These are phyloP conservation scores for Trichoderma endophyticum DNA, from an alignment of 2,329 filamentous ascomycete genomes.

Conservation along the genomic window DNA sequence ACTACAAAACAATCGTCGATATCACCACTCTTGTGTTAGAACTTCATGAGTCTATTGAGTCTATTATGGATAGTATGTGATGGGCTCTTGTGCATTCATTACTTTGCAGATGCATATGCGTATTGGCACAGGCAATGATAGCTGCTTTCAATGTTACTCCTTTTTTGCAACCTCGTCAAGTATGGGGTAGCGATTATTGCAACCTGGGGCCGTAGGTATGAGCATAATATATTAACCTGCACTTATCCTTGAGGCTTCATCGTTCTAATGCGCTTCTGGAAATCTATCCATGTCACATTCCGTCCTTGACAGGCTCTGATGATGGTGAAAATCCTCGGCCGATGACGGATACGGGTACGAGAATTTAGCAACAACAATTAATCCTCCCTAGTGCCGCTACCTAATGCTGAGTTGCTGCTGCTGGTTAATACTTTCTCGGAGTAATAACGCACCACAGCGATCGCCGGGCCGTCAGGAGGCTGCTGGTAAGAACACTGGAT, in stretches of 20 bases:
- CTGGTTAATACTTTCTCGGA: neutral
- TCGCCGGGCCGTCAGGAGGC: constrained; percentile 10
- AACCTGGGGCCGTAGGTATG: neutral
- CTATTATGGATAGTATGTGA: neutral
- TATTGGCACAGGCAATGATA: neutral
- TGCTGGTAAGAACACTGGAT: neutral
- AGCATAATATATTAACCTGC: neutral
- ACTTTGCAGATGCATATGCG: neutral
- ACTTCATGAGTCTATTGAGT: neutral
- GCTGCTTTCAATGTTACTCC: neutral
- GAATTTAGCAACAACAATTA: neutral
- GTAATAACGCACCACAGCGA: neutral
- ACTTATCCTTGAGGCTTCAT: neutral
- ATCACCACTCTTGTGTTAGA: neutral
- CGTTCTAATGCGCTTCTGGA: neutral
- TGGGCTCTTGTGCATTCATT: neutral
- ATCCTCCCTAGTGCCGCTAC: neutral
- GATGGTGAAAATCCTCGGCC: neutral
- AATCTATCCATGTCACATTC: neutral
- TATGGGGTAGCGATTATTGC: neutral
- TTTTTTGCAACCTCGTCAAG: neutral
- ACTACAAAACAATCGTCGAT: neutral
- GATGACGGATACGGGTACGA: neutral
- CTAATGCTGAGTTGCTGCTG: neutral
- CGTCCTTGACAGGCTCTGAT: neutral